Percentiles rank a stretch among this genome's conserved stretches.
These are phyloP conservation scores for Intubia oerlemansii DNA, from an alignment of 2,329 filamentous ascomycete genomes.

Conservation along the genomic window DNA sequence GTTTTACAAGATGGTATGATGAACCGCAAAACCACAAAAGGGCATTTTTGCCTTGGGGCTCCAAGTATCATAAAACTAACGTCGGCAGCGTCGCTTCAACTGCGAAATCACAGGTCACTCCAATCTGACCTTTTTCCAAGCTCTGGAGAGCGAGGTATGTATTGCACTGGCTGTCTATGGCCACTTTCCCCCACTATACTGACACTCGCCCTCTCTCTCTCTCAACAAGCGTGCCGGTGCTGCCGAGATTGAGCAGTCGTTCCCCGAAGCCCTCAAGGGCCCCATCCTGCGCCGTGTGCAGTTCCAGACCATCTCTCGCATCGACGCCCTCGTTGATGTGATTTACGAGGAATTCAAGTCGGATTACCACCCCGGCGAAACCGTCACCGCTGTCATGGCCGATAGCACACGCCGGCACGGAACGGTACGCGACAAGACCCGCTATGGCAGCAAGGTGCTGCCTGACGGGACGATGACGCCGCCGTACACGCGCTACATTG, in stretches of 20 bases:
- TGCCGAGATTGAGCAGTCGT: constrained; percentile 73
- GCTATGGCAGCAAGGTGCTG: constrained; percentile 40
- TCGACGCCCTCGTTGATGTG: constrained; percentile 57
- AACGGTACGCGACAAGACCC: constrained; percentile 66
- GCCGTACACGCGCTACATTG: constrained; percentile 61
- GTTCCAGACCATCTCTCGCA: constrained; percentile 70
- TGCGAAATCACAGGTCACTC: constrained; percentile 93
- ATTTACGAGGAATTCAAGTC: constrained; percentile 63
- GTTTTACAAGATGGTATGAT: constrained; percentile 78
- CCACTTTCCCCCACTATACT: neutral
- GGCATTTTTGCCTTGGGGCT: too few relatives aligned
- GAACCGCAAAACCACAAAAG: too few relatives aligned
- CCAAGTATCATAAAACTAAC: neutral
- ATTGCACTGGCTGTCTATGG: neutral
- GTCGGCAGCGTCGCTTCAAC: constrained; percentile 60
- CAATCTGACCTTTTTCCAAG: constrained; percentile 78
- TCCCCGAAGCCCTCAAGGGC: constrained; percentile 77
- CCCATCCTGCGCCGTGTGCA: constrained; percentile 82
- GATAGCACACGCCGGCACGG: constrained; percentile 52
- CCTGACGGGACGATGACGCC: constrained; percentile 49
- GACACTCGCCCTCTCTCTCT: too few relatives aligned
- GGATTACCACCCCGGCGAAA: constrained; percentile 80
- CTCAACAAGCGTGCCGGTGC: constrained; percentile 52
- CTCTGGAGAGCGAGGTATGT: constrained; percentile 72
- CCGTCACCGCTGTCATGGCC: constrained; percentile 50